A percentile compares a stretch with the other conserved stretches of the same genome.
Evolutionary conservation across 2,329 filamentous ascomycete genomes (phyloP).

Genomic region (Phoma sp.): DNA sequence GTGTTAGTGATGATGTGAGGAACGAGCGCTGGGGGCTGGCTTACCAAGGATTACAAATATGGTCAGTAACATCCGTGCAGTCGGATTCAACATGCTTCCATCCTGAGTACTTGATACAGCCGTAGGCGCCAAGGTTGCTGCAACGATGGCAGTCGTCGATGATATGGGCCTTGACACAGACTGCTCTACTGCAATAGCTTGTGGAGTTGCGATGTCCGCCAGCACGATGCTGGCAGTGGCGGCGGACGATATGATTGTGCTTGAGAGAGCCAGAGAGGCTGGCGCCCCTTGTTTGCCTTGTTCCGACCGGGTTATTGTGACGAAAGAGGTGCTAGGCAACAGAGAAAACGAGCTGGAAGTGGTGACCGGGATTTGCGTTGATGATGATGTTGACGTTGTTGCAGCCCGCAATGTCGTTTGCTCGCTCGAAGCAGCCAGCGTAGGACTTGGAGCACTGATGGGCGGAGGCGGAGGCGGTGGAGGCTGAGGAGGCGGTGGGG

Average conservation of each 20-base stretch:
- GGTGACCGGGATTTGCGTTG: neutral
- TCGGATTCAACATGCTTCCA: constrained; percentile 2
- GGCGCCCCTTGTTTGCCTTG: neutral
- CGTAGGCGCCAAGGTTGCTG: neutral
- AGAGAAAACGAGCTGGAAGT: neutral
- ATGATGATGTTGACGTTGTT: neutral
- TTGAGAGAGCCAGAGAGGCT: neutral
- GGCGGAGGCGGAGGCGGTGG: too few species aligned
- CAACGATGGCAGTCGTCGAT: neutral
- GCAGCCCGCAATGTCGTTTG: too few species aligned
- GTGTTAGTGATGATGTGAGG: neutral
- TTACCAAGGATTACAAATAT: constrained; percentile 11
- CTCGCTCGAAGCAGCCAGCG: too few species aligned
- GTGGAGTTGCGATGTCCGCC: neutral
- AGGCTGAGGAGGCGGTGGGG: neutral
- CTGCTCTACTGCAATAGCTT: neutral
- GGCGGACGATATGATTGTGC: neutral
- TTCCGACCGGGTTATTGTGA: constrained; percentile 7
- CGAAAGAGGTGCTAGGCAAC: neutral
- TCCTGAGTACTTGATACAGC: neutral
- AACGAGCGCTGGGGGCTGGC: neutral
- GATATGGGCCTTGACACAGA: neutral
- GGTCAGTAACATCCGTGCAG: constrained; percentile 4
- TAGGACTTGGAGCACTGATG: too few species aligned
- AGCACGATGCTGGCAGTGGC: neutral